Evolutionary conservation across 805 yeast genomes (phyloP).

Genomic region (Starmerella bacillaris): DNA sequence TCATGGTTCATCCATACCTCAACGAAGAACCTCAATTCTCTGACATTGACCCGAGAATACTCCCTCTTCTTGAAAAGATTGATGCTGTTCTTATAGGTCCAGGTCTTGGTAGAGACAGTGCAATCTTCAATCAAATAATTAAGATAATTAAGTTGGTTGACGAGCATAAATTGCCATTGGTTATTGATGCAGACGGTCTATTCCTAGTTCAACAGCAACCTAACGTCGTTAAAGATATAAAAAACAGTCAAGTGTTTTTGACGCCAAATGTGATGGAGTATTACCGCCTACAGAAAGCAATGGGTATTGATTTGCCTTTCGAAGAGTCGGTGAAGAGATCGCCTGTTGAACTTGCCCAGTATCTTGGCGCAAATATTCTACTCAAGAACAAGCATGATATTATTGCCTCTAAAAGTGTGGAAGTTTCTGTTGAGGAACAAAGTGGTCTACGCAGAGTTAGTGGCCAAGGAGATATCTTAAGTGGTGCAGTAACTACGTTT

Average conservation of each 20-base stretch:
- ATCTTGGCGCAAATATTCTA: constrained; percentile 42
- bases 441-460: constrained; percentile 78
- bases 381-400: constrained; percentile 57
- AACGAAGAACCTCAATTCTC: constrained; percentile 27
- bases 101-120: constrained; percentile 70
- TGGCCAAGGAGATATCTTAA: constrained; percentile 89
- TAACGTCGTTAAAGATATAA: constrained; percentile 31
- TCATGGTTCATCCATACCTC: constrained; percentile 91
- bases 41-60: constrained; percentile 15
- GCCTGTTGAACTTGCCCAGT: constrained; percentile 29
- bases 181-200: constrained; percentile 82
- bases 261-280: constrained; percentile 89
- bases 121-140: constrained; percentile 45
- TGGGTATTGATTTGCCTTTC: constrained; percentile 19
- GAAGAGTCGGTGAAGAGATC: constrained; percentile 15
- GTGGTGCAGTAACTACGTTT: constrained; percentile 72
- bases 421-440: constrained; percentile 28
- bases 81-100: constrained; percentile 85
- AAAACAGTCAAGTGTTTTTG: constrained; percentile 42
- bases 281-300: constrained; percentile 40
- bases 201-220: constrained; percentile 39
- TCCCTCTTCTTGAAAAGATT: constrained; percentile 42
- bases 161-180: constrained; percentile 44
- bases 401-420: constrained; percentile 34
- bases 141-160: constrained; percentile 40